Conservation (phyloP, 2,329 filamentous ascomycete genomes). For the Teratosphaeria destructans region DNA sequence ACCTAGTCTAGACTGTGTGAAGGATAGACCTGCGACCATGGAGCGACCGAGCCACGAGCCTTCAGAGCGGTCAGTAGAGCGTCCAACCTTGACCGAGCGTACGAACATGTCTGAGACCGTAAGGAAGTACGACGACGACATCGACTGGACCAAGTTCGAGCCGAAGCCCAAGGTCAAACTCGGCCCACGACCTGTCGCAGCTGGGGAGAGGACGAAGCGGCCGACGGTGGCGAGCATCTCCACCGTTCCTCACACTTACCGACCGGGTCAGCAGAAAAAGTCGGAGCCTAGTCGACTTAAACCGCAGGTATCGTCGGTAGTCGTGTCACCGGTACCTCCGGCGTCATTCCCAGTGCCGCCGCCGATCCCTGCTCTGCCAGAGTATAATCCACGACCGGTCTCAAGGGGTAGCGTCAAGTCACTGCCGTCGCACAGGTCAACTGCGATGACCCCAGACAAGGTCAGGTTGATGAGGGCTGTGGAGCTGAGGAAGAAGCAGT, state of each 20-base stretch:
- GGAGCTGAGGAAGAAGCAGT: constrained; percentile 77
- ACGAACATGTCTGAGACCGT: constrained; percentile 14
- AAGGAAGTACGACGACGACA: constrained; percentile 29
- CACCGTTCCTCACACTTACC: constrained; percentile 18
- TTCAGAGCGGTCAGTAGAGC: constrained; percentile 4
- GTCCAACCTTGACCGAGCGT: constrained; percentile 1
- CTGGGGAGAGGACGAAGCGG: constrained; percentile 39
- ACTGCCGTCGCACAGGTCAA: constrained; percentile 30
- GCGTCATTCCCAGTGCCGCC: constrained; percentile 17
- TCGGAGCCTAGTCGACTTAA: constrained; percentile 21
- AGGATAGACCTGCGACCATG: not conserved
- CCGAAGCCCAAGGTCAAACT: constrained; percentile 77
- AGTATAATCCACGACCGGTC: constrained; percentile 23
- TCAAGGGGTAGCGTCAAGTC: constrained; percentile 31
- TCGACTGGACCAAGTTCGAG: constrained; percentile 37
- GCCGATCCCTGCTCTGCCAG: constrained; percentile 25
- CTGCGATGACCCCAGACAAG: constrained; percentile 71
- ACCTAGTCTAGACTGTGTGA: not conserved
- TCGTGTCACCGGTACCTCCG: not conserved
- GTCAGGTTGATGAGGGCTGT: constrained; percentile 87
- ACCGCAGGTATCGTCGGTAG: constrained; percentile 1
- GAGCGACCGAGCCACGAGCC: not conserved
- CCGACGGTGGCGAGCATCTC: constrained; percentile 43
- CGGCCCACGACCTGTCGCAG: constrained; percentile 64
- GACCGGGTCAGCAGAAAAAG: constrained; percentile 16